Percentiles rank a stretch among this genome's conserved stretches.
phyloP scores from a whole-genome alignment of 176 grass and related monocot species.

The Otatea glauca region DNA sequence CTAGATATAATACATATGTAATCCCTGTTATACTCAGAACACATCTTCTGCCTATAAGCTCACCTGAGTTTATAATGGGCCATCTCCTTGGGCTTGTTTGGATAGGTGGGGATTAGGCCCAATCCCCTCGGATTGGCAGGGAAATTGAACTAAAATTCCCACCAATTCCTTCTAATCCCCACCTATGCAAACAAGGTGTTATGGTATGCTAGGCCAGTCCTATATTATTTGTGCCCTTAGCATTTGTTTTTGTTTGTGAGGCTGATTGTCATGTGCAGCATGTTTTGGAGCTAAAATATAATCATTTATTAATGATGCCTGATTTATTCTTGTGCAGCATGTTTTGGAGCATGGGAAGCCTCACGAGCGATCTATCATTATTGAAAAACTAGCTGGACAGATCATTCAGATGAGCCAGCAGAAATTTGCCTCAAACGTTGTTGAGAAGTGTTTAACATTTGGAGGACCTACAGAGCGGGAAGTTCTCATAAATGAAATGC shows the following conservation, averaged over 20 bases:
- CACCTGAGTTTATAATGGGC: constrained; percentile 23
- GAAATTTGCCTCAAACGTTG: constrained; percentile 97
- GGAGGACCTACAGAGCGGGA: constrained; percentile 77
- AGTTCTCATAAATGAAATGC: constrained; percentile 88
- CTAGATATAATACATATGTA: neutral
- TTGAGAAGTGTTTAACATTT: constrained; percentile 95
- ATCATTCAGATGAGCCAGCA: constrained; percentile 99
- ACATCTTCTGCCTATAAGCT: constrained; percentile 9
- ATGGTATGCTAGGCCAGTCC: neutral
- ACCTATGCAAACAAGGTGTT: neutral
- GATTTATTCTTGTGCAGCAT: constrained; percentile 60
- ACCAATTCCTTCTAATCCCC: too few species aligned
- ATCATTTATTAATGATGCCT: neutral
- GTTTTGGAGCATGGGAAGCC: constrained; percentile 93
- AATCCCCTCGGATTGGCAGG: too few species aligned
- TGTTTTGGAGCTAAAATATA: neutral
- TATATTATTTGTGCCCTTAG: constrained; percentile 7
- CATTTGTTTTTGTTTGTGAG: neutral
- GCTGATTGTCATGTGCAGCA: neutral
- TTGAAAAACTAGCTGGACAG: constrained; percentile 87
- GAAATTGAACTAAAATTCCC: too few species aligned
- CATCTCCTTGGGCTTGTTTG: neutral
- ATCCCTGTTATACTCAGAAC: neutral
- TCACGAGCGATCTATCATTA: constrained; percentile 76
- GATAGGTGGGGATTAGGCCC: too few species aligned